A percentile compares a stretch with the other conserved stretches of the same genome.
phyloP scores from a whole-genome alignment of 257 asterid genomes.

The Marsdenia floribunda region DNA sequence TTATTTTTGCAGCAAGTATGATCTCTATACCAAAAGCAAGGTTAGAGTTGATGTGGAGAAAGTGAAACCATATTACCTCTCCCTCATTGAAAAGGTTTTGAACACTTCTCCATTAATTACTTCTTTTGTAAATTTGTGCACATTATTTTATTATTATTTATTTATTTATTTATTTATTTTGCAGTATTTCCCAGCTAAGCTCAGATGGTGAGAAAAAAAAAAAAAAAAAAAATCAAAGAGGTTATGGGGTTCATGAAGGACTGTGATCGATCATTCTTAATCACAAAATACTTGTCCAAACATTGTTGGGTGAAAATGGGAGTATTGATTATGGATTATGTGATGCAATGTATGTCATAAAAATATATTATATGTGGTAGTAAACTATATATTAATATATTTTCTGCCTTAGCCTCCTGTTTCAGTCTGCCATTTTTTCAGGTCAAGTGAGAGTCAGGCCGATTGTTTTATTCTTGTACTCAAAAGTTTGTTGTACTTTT shows the following conservation, averaged over 20 bases:
- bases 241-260: not conserved
- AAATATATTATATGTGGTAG: too few species aligned
- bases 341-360: too few species aligned
- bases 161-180: not conserved
- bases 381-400: too few species aligned
- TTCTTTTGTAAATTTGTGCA: too few species aligned
- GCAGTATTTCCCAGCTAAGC: conserved; percentile 24
- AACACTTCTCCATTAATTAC: too few species aligned
- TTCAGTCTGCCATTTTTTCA: too few species aligned
- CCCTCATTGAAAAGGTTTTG: conserved; percentile 20
- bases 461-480: too few species aligned
- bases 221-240: not conserved
- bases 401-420: too few species aligned
- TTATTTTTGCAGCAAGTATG: conserved; percentile 18
- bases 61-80: conserved; percentile 23
- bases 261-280: not conserved
- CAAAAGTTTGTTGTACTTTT: too few species aligned
- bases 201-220: conserved; percentile 16
- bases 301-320: not conserved
- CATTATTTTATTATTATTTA: too few species aligned
- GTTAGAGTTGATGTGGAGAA: conserved; percentile 21
- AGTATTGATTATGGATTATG: too few species aligned
- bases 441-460: too few species aligned
- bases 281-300: not conserved
- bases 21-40: conserved; percentile 22